Evolutionary conservation across 768 basidiomycete genomes (phyloP).

Genomic region (Russula sp.): DNA sequence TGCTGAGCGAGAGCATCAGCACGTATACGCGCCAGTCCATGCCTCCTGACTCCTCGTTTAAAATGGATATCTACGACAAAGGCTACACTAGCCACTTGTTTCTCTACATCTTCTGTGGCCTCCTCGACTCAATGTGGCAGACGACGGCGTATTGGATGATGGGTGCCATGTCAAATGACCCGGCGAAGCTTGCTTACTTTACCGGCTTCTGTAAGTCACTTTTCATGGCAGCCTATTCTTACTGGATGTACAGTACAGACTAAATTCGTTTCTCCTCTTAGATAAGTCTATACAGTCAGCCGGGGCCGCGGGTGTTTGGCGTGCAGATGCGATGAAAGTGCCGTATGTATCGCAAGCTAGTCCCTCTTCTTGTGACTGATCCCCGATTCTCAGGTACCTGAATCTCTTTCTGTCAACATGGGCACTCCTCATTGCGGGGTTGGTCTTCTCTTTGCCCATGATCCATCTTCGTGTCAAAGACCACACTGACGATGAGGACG

Average conservation of each 20-base stretch:
- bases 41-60: slow-evolving; percentile 32
- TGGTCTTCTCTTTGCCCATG: slow-evolving; percentile 68
- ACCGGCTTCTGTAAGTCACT: slow-evolving; percentile 67
- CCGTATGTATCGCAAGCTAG: slow-evolving; percentile 44
- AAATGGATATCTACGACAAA: slow-evolving; percentile 55
- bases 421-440: slow-evolving; percentile 59
- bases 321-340: slow-evolving; percentile 52
- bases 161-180: slow-evolving; percentile 83
- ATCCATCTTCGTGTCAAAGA: slow-evolving; percentile 64
- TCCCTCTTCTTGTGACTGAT: slow-evolving; percentile 1
- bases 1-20: slow-evolving; percentile 31
- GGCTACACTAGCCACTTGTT: slow-evolving; percentile 50
- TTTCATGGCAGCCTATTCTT: neutral
- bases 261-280: slow-evolving; percentile 25
- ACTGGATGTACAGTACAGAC: neutral
- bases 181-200: slow-evolving; percentile 72
- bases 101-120: slow-evolving; percentile 66
- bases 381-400: slow-evolving; percentile 43
- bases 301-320: slow-evolving; percentile 68
- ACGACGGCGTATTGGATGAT: slow-evolving; percentile 78
- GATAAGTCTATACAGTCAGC: slow-evolving; percentile 76
- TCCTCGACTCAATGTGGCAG: slow-evolving; percentile 84
- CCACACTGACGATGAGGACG: slow-evolving; percentile 47
- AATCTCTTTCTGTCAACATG: slow-evolving; percentile 70
- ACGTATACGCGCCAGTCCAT: slow-evolving; percentile 54